Conservation (phyloP, 2,329 filamentous ascomycete species). For the Stachybotrys echinatus region DNA sequence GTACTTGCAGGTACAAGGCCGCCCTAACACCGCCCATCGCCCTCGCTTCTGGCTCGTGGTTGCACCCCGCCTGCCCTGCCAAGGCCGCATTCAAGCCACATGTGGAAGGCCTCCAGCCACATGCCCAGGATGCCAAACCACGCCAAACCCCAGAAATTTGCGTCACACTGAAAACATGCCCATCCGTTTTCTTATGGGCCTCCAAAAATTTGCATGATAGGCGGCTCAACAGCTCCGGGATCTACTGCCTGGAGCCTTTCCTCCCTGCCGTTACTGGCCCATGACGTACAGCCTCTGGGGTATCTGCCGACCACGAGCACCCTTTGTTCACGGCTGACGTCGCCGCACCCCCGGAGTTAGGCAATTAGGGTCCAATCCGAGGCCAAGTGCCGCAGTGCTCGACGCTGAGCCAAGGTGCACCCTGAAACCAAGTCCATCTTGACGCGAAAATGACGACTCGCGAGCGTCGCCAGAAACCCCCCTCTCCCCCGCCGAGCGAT, state of each 20-base stretch:
- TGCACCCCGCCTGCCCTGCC: background rate
- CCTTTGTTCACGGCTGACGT: no score
- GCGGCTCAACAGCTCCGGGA: background rate
- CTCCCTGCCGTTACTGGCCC: background rate
- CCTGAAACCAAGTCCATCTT: no score
- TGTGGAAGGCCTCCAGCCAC: background rate
- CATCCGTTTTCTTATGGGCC: background rate
- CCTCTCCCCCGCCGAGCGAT: no score
- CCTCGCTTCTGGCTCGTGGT: background rate
- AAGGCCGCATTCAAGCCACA: background rate
- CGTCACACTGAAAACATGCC: background rate
- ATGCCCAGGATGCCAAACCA: no score
- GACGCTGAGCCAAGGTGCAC: no score
- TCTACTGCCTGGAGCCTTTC: background rate
- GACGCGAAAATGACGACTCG: no score
- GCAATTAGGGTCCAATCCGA: no score
- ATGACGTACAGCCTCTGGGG: no score
- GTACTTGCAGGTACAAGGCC: background rate
- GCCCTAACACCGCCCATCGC: background rate
- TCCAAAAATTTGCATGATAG: background rate
- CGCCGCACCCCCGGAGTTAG: no score
- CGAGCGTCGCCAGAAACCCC: no score
- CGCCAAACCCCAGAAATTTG: background rate
- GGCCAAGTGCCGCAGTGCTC: no score
- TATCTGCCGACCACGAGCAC: no score